Evolutionary conservation across 2,329 filamentous ascomycete genomes (phyloP).

Genomic region (Xylaria polymorpha): DNA sequence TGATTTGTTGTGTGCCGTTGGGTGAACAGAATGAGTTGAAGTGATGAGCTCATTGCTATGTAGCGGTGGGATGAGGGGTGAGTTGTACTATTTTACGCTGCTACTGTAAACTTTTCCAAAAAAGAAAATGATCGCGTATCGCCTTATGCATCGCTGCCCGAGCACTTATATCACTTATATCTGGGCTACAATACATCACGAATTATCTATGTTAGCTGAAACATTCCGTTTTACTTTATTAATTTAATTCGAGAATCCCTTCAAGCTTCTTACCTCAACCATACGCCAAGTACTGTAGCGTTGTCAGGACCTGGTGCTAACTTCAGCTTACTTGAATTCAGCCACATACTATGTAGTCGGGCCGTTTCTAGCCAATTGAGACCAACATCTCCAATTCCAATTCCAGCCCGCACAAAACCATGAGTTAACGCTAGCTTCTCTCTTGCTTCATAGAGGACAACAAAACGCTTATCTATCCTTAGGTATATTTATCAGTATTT

Average conservation of each 20-base stretch:
- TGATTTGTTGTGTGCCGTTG: neutral
- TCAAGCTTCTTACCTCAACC: neutral
- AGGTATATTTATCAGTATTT: too few species aligned
- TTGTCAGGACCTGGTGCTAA: neutral
- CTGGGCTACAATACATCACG: neutral
- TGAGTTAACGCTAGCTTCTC: neutral
- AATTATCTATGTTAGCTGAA: neutral
- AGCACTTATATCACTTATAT: neutral
- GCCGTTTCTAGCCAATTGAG: neutral
- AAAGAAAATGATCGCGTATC: neutral
- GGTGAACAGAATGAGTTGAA: neutral
- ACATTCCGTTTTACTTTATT: neutral
- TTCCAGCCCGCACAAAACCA: neutral
- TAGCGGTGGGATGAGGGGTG: conserved; percentile 12
- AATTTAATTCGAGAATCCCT: neutral
- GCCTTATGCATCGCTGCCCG: conserved; percentile 3
- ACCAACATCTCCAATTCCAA: neutral
- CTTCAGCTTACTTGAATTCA: neutral
- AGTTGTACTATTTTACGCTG: neutral
- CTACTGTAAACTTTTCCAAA: neutral
- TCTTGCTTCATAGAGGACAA: too few species aligned
- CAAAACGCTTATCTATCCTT: too few species aligned
- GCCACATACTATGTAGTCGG: neutral
- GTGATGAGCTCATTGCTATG: neutral
- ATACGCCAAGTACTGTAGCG: neutral